Percentiles rank a stretch among this genome's conserved stretches.
Conservation (phyloP, 2,329 filamentous ascomycete genomes). For the Aspergillus quadrilineatus region DNA sequence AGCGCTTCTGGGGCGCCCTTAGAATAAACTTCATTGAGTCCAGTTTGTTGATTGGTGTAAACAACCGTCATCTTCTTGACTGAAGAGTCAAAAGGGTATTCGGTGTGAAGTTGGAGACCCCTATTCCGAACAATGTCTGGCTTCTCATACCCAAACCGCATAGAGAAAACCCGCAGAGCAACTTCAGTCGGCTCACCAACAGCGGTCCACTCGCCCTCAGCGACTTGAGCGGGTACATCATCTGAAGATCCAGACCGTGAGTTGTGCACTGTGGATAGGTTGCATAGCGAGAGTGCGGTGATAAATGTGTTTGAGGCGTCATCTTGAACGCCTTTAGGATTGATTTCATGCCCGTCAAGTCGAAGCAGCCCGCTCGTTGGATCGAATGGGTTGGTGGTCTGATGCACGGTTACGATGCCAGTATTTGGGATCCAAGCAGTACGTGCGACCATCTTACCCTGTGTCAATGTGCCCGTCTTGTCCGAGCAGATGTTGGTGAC, state of each 20-base stretch:
- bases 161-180: conserved; percentile 64
- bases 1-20: conserved; percentile 46
- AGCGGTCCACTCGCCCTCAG: conserved; percentile 52
- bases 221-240: conserved; percentile 8
- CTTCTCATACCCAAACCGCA: conserved; percentile 57
- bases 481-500: conserved; percentile 60
- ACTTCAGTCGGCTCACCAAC: conserved; percentile 67
- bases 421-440: conserved; percentile 57
- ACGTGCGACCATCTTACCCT: conserved; percentile 61
- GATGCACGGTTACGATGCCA: conserved; percentile 53
- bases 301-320: conserved; percentile 52
- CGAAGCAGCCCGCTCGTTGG: conserved; percentile 53
- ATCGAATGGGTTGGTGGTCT: conserved; percentile 55
- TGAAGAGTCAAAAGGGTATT: conserved; percentile 70
- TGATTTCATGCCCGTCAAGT: conserved; percentile 35
- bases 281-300: conserved; percentile 56
- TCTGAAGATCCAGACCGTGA: conserved; percentile 22
- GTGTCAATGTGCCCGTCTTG: conserved; percentile 57
- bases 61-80: conserved; percentile 61
- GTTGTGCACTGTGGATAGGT: conserved; percentile 52
- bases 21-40: conserved; percentile 39
- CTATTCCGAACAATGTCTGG: conserved; percentile 40
- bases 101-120: conserved; percentile 39
- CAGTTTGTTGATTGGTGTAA: conserved; percentile 26
- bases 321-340: conserved; percentile 26